Base-by-base conservation (phyloP, 2,329 filamentous ascomycete genomes). In the Pseudogymnoascus sp. region DNA sequence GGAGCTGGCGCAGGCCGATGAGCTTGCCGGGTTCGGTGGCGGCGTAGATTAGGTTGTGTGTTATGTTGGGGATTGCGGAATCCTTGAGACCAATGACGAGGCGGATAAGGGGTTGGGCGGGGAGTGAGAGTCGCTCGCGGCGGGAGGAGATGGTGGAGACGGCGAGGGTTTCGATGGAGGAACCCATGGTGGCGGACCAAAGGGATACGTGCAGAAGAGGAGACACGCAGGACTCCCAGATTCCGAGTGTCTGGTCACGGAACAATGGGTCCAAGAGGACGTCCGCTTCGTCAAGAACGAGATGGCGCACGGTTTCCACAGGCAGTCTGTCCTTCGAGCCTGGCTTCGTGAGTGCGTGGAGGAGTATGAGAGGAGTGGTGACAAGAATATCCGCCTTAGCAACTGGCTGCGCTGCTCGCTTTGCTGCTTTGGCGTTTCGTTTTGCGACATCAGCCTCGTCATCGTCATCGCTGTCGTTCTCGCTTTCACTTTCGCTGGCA, bases 151-250 rank as follows among this genome's bases (percentile, higher is more conserved):
- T 82, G 12, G 87, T 87, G n/a, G 84, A 82, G 5, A 82, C 82
- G 55, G 90, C 83, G 6, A 97, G 79, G 18, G 86, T 80, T 76
- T 99, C 94, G 42, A 97, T 89, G 68, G 88, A 94, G 13, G 93
- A 96, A 3, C 90, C 91, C 87, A 99, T 97, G 0, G 94, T 99
- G 12, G 94, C 94, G 12, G 94, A 97, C 92, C 93, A 99, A 64
- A 96, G 86, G 8, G 89, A 90, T 3, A 91, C 80, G 25, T 86
- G 83, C 7, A 97, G 78, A n/a, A 80, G 75, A 2, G 84, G 79
- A 67, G 87, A 86, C 2, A 79, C 85, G 73, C 93, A 93, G 2
- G 89, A 84, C 42, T 84, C 83, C 92, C 92, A 97, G 65, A 97
- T 87, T 3, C 83, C 82, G 37, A 95, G 79, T 0, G 92, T 97